Evolutionary conservation across 192 early-diverging fungal species (phyloP), one percentile per base, ranked within the genome.

Genomic region (Gorgonomyces haynaldii): DNA sequence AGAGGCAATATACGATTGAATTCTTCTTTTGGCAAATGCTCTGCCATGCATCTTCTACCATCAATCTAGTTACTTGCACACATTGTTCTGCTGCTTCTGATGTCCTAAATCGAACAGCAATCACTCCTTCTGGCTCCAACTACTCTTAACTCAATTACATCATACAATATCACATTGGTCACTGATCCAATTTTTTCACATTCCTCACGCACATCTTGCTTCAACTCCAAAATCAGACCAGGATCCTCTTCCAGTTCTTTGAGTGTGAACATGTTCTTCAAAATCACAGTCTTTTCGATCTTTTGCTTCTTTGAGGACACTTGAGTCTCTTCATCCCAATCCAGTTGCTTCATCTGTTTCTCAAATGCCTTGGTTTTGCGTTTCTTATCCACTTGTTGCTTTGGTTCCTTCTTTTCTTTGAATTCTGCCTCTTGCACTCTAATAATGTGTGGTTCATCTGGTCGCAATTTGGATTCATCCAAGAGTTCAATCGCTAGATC

Each of bases 191-290:
- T 54, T 45, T 85, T 88, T 53, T 93, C 91, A 56, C 91, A 92
- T 50, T 98, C 95, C 17, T 74, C 68, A 2, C 95, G 79, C 10
- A 98, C 82, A 55, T 98, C 95, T 31, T 94, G 83, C 37, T 92
- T 86, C 46, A 98, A 64, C 30, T 98, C 95, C 15, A 98, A 60
- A 25, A 97, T 47, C 35, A 95, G 52, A 0, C 84, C 78, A 4
- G 89, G 85, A 53, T 95, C 88, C 13, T 81, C 84, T 67, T 96
- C 86, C 0, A 98, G 54, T 61, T 98, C 91, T 30, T 81, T 56
- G 13, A 79, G 52, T 2, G 87, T 87, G 57, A 92, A 98, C 92
- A 98, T 96, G 57, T 91, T 71, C 62, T 93, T 93, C 25, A 98
- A 62, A 37, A 98, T 84, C 7, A 96, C 89, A 25, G 88, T n/a